Base-by-base conservation (phyloP, 148 eudicot species). In the Selenicereus undatus region DNA sequence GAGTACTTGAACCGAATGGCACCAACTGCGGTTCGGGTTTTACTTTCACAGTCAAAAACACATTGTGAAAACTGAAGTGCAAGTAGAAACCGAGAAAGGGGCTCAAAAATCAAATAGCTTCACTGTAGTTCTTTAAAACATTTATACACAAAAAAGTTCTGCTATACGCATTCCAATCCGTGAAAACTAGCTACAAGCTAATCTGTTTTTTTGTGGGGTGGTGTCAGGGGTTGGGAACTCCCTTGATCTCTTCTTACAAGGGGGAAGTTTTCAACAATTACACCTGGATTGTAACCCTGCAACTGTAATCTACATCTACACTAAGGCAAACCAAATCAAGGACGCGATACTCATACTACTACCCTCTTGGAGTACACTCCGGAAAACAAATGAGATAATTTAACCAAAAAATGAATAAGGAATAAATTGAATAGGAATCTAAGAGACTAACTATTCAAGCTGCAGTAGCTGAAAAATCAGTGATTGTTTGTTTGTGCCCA, bases 341-440 rank as follows among this genome's bases (percentile, higher is more conserved):
- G 29, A 45, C 78, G 43, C 1, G 43, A 39, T 39, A 39, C 43
- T 39, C 43, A 74, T 74, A 74, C 35, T 80, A 80, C 82, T 43
- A 64, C 62, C 45, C 36, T 35, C 52, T 27, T 62, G 39, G 73
- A 62, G 64, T 65, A 74, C 58, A 71, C 45, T 27, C 62, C 17
- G 45, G 60, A 60, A 73, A 13, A 21, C 52, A 73, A 77, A 64
- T 60, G 4, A 27, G 27, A 70, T 54, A 76, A 71, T 60, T 76
- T 32, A 58, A 1, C 22, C 65, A 52, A 74, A 24, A 74, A 35
- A 18, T n/a, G 75, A n/a, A 27, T 9, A 16, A 42, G 65, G 78
- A 84, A 84, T 84, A 51, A 77, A 84, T 71, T 80, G 42, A 81
- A 84, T 84, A 4, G 45, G 74, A 80, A 70, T 76, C 82, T 70